phyloP scores from a whole-genome alignment of 176 grass and related monocot genomes.

The Pontederia crassipes region DNA sequence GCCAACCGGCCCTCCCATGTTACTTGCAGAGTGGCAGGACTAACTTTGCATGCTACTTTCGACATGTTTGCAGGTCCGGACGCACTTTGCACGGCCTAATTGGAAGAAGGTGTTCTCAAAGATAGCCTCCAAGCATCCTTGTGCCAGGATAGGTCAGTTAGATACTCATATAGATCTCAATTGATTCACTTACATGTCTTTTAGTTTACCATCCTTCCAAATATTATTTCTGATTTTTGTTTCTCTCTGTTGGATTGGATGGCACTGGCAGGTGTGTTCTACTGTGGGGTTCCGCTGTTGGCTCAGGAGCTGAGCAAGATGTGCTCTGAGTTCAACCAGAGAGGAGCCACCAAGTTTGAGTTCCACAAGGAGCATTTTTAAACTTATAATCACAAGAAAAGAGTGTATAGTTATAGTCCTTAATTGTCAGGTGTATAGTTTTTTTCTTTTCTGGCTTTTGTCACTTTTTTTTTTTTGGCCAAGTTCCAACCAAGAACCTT shows the following conservation, averaged over 20 bases:
- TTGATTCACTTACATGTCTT: not conserved
- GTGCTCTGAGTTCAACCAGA: constrained; percentile 87
- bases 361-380: constrained; percentile 98
- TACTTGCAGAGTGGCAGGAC: too few relatives aligned
- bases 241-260: too few relatives aligned
- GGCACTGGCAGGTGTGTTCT: constrained; percentile 68
- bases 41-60: too few relatives aligned
- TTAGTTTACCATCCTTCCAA: too few relatives aligned
- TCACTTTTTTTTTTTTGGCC: too few relatives aligned
- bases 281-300: constrained; percentile 84
- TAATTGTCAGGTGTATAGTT: too few relatives aligned
- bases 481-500: too few relatives aligned
- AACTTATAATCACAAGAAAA: constrained; percentile 16
- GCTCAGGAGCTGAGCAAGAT: constrained; percentile 86
- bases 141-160: constrained; percentile 82
- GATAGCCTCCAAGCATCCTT: constrained; percentile 72
- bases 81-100: constrained; percentile 97
- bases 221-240: too few relatives aligned
- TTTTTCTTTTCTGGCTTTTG: too few relatives aligned
- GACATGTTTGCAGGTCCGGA: constrained; percentile 56
- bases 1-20: too few relatives aligned
- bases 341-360: constrained; percentile 69
- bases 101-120: constrained; percentile 95
- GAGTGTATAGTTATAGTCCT: too few relatives aligned
- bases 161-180: not conserved